Conservation (phyloP, 257 asterid species). For the Nicotiana benthamiana region DNA sequence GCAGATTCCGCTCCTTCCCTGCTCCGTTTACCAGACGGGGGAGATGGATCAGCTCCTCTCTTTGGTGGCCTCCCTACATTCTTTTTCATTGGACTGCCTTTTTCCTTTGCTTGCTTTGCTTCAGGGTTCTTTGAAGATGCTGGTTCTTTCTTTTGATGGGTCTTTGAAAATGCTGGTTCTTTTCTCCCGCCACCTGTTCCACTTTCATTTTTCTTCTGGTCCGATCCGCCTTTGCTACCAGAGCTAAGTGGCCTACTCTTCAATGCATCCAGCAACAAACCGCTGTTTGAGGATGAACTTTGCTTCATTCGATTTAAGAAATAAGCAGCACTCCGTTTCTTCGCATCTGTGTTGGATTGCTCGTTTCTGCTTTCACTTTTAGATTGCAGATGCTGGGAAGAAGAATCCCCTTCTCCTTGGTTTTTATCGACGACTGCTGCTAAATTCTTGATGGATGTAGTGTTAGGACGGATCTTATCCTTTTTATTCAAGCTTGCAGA, state of each 20-base stretch:
- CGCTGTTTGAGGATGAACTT: constrained; percentile 44
- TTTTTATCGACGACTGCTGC: constrained; percentile 25
- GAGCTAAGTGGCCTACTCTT: constrained; percentile 48
- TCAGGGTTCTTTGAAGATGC: constrained; percentile 4
- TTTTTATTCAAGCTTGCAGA: constrained; percentile 35
- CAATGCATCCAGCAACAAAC: constrained; percentile 41
- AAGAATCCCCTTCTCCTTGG: constrained; percentile 33
- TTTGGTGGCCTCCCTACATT: constrained; percentile 56
- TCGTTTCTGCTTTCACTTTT: constrained; percentile 37
- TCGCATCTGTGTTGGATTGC: constrained; percentile 35
- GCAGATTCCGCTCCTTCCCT: constrained; percentile 37
- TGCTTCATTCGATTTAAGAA: constrained; percentile 61
- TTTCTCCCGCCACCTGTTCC: constrained; percentile 27
- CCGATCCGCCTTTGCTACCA: constrained; percentile 31
- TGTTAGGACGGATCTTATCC: constrained; percentile 28
- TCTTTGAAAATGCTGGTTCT: constrained; percentile 23
- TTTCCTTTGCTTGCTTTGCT: constrained; percentile 31
- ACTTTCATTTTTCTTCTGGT: constrained; percentile 28
- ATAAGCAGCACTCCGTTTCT: constrained; percentile 53
- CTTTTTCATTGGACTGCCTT: constrained; percentile 45
- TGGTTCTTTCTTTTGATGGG: too few species aligned
- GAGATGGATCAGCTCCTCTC: constrained; percentile 36
- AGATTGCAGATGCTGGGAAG: constrained; percentile 27
- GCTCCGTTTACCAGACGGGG: constrained; percentile 31
- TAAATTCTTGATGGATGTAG: constrained; percentile 17